These are phyloP conservation scores for Cyclotella sp. DNA, from an alignment of 108 stramenopile genomes.

Conservation along the genomic window DNA sequence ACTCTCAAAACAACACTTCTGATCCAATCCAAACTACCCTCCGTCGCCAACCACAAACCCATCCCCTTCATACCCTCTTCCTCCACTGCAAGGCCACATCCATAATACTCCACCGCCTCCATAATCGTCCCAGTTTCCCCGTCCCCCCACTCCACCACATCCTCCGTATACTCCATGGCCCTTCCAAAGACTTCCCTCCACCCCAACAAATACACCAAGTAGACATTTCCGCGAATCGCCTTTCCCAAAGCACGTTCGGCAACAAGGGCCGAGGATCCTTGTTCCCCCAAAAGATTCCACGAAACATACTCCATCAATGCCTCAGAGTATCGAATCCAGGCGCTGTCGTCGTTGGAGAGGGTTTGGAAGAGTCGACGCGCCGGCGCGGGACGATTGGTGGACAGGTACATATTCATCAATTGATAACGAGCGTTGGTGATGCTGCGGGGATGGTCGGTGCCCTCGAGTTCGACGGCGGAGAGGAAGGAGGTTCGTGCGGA, in stretches of 20 bases:
- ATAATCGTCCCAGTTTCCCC: constrained; percentile 57
- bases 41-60: constrained; percentile 74
- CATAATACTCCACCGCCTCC: constrained; percentile 89
- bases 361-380: constrained; percentile 66
- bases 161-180: constrained; percentile 85
- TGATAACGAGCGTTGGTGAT: constrained; percentile 74
- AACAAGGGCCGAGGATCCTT: constrained; percentile 53
- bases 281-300: constrained; percentile 68
- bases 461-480: constrained; percentile 79
- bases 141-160: constrained; percentile 78
- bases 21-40: constrained; percentile 81
- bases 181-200: constrained; percentile 71
- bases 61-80: constrained; percentile 60
- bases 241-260: constrained; percentile 48
- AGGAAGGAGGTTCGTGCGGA: constrained; percentile 70
- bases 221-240: constrained; percentile 78
- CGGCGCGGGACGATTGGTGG: constrained; percentile 71
- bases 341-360: constrained; percentile 54
- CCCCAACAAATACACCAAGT: constrained; percentile 76
- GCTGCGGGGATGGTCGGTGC: constrained; percentile 29
- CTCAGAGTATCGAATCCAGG: constrained; percentile 84
- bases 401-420: constrained; percentile 82
- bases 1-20: constrained; percentile 54
- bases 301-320: constrained; percentile 81
- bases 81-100: constrained; percentile 33